A percentile compares a stretch with the other conserved stretches of the same genome.
These are phyloP conservation scores for Debaryomyces nepalensis DNA, from an alignment of 1,139 yeast genomes.

Conservation along the genomic window DNA sequence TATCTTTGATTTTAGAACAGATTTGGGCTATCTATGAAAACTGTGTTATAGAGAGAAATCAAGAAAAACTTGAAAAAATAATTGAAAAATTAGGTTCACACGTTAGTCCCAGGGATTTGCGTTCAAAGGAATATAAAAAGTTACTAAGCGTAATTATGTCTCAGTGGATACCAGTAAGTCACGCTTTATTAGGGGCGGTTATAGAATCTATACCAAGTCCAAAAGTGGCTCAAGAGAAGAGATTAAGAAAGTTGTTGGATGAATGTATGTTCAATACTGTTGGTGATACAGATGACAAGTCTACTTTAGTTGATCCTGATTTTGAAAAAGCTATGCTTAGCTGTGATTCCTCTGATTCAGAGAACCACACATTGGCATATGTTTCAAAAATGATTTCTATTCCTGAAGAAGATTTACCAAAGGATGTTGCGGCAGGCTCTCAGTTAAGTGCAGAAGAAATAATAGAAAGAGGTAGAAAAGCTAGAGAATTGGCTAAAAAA, in stretches of 20 bases:
- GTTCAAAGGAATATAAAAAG: slow-evolving; percentile 74
- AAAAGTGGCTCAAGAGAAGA: slow-evolving; percentile 65
- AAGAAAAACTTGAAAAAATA: slow-evolving; percentile 75
- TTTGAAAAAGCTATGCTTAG: slow-evolving; percentile 60
- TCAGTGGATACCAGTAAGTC: slow-evolving; percentile 94
- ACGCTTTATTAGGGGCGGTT: slow-evolving; percentile 81
- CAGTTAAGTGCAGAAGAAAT: slow-evolving; percentile 60
- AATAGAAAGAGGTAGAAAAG: slow-evolving; percentile 66
- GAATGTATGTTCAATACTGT: slow-evolving; percentile 50
- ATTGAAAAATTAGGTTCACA: slow-evolving; percentile 70
- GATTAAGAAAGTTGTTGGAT: slow-evolving; percentile 71
- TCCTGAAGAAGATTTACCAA: slow-evolving; percentile 80
- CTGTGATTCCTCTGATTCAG: slow-evolving; percentile 58
- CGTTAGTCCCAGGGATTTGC: slow-evolving; percentile 73
- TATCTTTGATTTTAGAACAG: slow-evolving; percentile 82
- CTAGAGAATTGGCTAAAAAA: slow-evolving; percentile 69
- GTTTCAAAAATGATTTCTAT: slow-evolving; percentile 89
- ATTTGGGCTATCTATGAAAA: slow-evolving; percentile 91
- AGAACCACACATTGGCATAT: slow-evolving; percentile 74
- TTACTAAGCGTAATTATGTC: slow-evolving; percentile 74
- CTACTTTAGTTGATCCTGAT: slow-evolving; percentile 45
- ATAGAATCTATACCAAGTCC: slow-evolving; percentile 90
- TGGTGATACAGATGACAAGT: slow-evolving; percentile 27
- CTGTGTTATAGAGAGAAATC: slow-evolving; percentile 66
- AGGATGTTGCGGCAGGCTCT: slow-evolving; percentile 37